These are phyloP conservation scores for Aspergillus novofumigatus DNA, from an alignment of 2,329 filamentous ascomycete species.

Conservation along the genomic window DNA sequence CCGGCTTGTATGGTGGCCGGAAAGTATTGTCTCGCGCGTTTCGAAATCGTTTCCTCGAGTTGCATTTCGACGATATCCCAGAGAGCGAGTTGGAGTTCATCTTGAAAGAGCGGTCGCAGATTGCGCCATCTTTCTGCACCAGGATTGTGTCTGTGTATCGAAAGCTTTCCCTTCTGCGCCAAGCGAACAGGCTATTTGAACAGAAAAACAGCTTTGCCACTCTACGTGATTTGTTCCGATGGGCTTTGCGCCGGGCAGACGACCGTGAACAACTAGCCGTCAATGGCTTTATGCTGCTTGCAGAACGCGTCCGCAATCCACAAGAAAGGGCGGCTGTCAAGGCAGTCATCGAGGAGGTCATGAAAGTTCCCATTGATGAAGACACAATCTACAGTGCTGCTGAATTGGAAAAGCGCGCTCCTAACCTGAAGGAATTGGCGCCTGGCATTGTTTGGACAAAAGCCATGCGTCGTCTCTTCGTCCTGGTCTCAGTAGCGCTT, in stretches of 20 bases:
- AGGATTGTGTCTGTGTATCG: slow-evolving; percentile 92
- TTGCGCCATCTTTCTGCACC: slow-evolving; percentile 85
- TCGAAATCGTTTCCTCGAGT: slow-evolving; percentile 90
- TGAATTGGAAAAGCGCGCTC: slow-evolving; percentile 53
- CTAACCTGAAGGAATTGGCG: slow-evolving; percentile 35
- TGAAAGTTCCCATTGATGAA: slow-evolving; percentile 79
- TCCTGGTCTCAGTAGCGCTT: slow-evolving; percentile 81
- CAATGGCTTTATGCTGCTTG: slow-evolving; percentile 95
- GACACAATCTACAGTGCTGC: slow-evolving; percentile 65
- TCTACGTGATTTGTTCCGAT: slow-evolving; percentile 89
- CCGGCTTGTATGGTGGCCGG: slow-evolving; percentile 88
- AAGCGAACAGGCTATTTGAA: slow-evolving; percentile 88
- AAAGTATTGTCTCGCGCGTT: slow-evolving; percentile 93
- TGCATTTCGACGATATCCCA: slow-evolving; percentile 97
- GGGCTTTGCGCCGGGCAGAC: slow-evolving; percentile 82
- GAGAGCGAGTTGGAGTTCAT: slow-evolving; percentile 92
- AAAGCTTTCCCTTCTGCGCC: slow-evolving; percentile 81
- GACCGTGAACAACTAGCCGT: slow-evolving; percentile 81
- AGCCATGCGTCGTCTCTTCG: slow-evolving; percentile 87
- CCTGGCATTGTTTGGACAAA: slow-evolving; percentile 79
- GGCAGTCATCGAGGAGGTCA: slow-evolving; percentile 79
- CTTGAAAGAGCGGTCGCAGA: slow-evolving; percentile 78
- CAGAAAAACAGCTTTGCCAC: slow-evolving; percentile 98
- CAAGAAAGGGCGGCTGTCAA: slow-evolving; percentile 84
- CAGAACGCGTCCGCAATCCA: slow-evolving; percentile 86